Percentiles rank a stretch among this genome's conserved stretches.
phyloP scores from a whole-genome alignment of 2,329 filamentous ascomycete species.

The Calonectria multiphialidica region DNA sequence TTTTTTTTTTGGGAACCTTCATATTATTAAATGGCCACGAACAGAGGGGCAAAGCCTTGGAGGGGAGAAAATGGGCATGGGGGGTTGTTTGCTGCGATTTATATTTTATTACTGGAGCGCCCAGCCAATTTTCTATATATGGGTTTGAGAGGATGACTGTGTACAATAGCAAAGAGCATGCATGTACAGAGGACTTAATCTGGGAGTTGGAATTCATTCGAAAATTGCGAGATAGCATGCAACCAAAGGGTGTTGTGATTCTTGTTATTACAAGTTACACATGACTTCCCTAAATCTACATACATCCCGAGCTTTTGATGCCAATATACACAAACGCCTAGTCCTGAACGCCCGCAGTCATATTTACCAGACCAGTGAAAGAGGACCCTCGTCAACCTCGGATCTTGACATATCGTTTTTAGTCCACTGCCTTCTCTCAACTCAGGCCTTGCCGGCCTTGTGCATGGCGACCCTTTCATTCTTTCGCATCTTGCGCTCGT shows the following conservation, averaged over 20 bases:
- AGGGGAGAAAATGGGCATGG: slow-evolving; percentile 12
- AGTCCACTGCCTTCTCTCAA: background rate
- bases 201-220: slow-evolving; percentile 33
- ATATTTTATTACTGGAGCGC: slow-evolving; percentile 41
- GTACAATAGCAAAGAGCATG: slow-evolving; percentile 38
- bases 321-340: slow-evolving; percentile 45
- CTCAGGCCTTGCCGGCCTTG: slow-evolving; percentile 37
- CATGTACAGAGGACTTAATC: slow-evolving; percentile 34
- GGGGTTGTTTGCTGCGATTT: slow-evolving; percentile 10
- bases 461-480: slow-evolving; percentile 63
- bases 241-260: slow-evolving; percentile 32
- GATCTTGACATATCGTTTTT: background rate
- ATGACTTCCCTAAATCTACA: slow-evolving; percentile 22
- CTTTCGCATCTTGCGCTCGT: slow-evolving; percentile 76
- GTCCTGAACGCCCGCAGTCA: slow-evolving; percentile 46
- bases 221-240: slow-evolving; percentile 32
- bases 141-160: slow-evolving; percentile 24
- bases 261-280: slow-evolving; percentile 35
- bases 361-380: slow-evolving; percentile 30
- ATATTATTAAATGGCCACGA: background rate
- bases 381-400: slow-evolving; percentile 19
- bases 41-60: background rate
- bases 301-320: slow-evolving; percentile 37
- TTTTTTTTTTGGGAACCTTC: background rate
- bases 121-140: slow-evolving; percentile 34